Percentiles rank a stretch among this genome's conserved stretches.
Evolutionary conservation across 331 rosid genomes (phyloP).

Genomic region (Saraca asoca): DNA sequence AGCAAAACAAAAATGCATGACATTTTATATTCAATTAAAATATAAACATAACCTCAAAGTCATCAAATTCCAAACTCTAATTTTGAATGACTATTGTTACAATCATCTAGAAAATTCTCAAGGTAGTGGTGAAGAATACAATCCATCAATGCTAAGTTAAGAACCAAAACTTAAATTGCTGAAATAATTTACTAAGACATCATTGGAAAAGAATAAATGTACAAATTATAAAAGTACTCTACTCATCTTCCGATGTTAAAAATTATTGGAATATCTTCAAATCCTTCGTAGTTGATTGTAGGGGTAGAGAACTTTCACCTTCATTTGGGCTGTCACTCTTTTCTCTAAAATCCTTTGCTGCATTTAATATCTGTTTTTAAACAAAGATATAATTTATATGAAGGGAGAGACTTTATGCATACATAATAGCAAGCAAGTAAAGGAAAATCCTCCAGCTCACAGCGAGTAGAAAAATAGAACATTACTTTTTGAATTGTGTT

Average conservation of each 20-base stretch:
- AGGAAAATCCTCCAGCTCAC: neutral
- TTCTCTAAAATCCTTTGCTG: slow-evolving; percentile 34
- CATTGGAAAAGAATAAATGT: neutral
- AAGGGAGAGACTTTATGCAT: neutral
- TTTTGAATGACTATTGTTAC: neutral
- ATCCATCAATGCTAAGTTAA: slow-evolving; percentile 2
- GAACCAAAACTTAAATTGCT: neutral
- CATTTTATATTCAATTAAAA: neutral
- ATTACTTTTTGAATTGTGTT: slow-evolving; percentile 52
- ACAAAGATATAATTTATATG: slow-evolving; percentile 21
- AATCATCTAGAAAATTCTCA: slow-evolving; percentile 3
- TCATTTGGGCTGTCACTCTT: slow-evolving; percentile 29
- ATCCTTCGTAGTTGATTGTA: slow-evolving; percentile 36
- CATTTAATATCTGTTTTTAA: slow-evolving; percentile 47
- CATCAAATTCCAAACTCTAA: slow-evolving; percentile 4
- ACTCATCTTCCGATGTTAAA: slow-evolving; percentile 20
- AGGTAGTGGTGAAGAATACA: neutral
- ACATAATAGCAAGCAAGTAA: neutral
- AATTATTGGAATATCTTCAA: slow-evolving; percentile 34
- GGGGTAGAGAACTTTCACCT: slow-evolving; percentile 40
- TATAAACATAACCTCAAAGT: neutral
- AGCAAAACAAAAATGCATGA: slow-evolving; percentile 23
- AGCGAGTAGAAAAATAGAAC: slow-evolving; percentile 1
- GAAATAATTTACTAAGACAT: slow-evolving; percentile 1
- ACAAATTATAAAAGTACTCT: slow-evolving; percentile 5